Evolutionary conservation across 805 yeast genomes (phyloP).

Genomic region (Sugiyamaella americana): DNA sequence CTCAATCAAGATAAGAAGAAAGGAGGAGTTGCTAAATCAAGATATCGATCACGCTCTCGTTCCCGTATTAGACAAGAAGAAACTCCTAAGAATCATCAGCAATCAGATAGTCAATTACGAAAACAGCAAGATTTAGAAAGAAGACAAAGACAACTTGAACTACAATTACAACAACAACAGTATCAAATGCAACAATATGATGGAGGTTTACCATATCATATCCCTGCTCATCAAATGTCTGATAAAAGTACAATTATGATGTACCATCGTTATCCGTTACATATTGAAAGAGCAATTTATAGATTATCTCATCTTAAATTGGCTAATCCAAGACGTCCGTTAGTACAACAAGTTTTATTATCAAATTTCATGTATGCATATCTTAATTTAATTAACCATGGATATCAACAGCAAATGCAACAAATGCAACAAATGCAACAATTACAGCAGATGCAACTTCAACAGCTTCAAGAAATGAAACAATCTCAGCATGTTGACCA

Average conservation of each 20-base stretch:
- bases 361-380: conserved; percentile 98
- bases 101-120: not conserved
- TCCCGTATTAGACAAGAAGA: conserved; percentile 1
- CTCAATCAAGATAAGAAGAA: not conserved
- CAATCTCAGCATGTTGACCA: not conserved
- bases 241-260: conserved; percentile 33
- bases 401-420: conserved; percentile 33
- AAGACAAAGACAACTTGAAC: conserved; percentile 7
- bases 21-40: not conserved
- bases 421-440: conserved; percentile 18
- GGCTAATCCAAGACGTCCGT: conserved; percentile 87
- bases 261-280: conserved; percentile 72
- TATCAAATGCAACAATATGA: conserved; percentile 11
- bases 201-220: conserved; percentile 30
- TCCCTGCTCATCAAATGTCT: conserved; percentile 33
- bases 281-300: conserved; percentile 93
- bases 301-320: conserved; percentile 86
- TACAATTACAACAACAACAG: conserved; percentile 17
- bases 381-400: conserved; percentile 89
- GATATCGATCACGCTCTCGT: conserved; percentile 7
- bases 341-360: conserved; percentile 84
- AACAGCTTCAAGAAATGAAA: conserved; percentile 9
- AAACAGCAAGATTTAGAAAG: conserved; percentile 2
- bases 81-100: not conserved
- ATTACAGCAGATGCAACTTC: conserved; percentile 7